Evolutionary conservation across 495 filamentous ascomycete species (phyloP), one percentile per base, ranked within the genome.

Genomic region (Chaetomium tenue): DNA sequence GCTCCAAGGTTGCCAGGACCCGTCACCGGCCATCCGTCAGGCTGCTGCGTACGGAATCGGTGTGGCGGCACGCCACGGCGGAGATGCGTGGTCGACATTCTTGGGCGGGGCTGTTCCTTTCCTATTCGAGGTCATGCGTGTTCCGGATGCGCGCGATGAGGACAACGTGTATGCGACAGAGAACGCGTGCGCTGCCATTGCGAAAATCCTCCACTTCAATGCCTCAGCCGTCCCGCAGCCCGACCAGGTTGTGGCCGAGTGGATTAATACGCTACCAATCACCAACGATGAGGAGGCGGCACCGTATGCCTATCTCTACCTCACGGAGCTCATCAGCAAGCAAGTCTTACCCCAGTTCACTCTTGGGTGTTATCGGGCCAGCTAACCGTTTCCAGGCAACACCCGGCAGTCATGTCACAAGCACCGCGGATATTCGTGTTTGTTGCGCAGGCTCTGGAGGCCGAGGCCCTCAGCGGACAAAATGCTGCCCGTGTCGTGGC

Each of bases 251-350:
- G 85, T 90, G 30, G 74, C 76, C 39, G 87, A 86, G 73, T 99
- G 95, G 95, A 79, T 99, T 28, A 86, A 90, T 25, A 96, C 91
- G 0, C 78, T 99, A 28, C 95, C 95, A 1, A 88, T 99, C 51
- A 87, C 88, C 5, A 96, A 95, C 72, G 95, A 99, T 68, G 95
- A 98, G 75, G 95, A 98, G 78, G 95, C 94, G 3, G 95, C 95
- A 4, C 94, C 95, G 33, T 98, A 96, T 72, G 93, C 93, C 0
- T 99, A 99, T 74, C 87, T 87, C 9, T 99, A 96, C 75, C 82
- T 99, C 58, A 87, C 89, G 3, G 87, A 96, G 70, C 76, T 99
- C 62, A 96, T 99, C 73, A 90, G 96, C 54, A 88, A 93, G 94
- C 97, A 88, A 81, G 92, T 87, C 2, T 60, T 53, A n/a, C 5